Conservation (phyloP, 2,329 filamentous ascomycete species). For the Xylaria sp. region DNA sequence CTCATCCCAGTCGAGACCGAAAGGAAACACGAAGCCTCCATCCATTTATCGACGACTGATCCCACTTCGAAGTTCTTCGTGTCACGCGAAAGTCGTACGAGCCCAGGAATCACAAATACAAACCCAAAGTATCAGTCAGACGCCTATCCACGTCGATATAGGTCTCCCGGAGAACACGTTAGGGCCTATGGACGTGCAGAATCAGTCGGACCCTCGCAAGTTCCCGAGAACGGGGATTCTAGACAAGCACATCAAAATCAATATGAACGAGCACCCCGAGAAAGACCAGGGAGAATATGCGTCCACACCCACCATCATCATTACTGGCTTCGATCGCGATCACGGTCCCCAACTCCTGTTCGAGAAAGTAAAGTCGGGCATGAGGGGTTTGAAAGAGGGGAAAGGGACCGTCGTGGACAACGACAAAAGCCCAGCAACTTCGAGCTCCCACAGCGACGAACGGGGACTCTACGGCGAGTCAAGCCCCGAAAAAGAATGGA, state of each 20-base stretch:
- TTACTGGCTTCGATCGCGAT: conserved; percentile 63
- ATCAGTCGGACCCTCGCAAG: conserved; percentile 2
- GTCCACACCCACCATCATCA: conserved; percentile 71
- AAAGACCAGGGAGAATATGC: conserved; percentile 52
- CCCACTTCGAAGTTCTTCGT: conserved; percentile 42
- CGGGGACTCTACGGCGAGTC: conserved; percentile 26
- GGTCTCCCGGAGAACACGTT: conserved; percentile 23
- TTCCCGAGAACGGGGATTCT: not conserved
- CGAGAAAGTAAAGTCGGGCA: conserved; percentile 19
- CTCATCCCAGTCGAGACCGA: conserved; percentile 53
- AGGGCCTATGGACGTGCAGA: conserved; percentile 29
- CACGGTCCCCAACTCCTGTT: conserved; percentile 43
- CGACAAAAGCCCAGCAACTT: conserved; percentile 28
- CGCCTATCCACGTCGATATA: conserved; percentile 28
- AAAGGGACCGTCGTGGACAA: conserved; percentile 17
- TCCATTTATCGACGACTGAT: conserved; percentile 45
- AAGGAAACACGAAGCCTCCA: conserved; percentile 46
- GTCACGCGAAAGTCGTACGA: conserved; percentile 29
- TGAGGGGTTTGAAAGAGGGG: conserved; percentile 18
- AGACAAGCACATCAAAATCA: not conserved
- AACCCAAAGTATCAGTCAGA: conserved; percentile 28
- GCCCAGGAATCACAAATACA: conserved; percentile 28
- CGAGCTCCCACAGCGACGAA: conserved; percentile 26
- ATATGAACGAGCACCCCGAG: conserved; percentile 26
- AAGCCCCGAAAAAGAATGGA: conserved; percentile 23